Evolutionary conservation across 2,329 filamentous ascomycete genomes (phyloP).

Genomic region (Venturia nashicola): DNA sequence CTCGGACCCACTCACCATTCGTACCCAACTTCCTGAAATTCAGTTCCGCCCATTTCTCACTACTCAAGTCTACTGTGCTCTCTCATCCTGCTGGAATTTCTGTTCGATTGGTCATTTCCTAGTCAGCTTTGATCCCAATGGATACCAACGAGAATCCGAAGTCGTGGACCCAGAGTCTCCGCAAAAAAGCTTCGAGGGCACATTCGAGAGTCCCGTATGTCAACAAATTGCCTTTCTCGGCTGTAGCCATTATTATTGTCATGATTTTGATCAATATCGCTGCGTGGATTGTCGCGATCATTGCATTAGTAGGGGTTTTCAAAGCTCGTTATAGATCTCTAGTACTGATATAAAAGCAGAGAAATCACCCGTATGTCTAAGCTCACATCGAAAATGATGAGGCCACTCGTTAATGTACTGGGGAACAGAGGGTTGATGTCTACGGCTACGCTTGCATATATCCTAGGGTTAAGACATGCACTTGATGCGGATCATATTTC

Average conservation of each 20-base stretch:
- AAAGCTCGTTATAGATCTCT: neutral
- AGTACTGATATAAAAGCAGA: neutral
- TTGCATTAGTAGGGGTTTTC: constrained; percentile 36
- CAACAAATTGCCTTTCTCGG: constrained; percentile 42
- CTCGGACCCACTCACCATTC: neutral
- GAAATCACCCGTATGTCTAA: neutral
- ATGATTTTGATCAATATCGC: constrained; percentile 42
- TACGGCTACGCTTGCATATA: constrained; percentile 75
- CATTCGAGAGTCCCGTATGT: constrained; percentile 35
- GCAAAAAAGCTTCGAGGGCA: constrained; percentile 7
- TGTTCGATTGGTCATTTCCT: neutral
- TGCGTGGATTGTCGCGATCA: constrained; percentile 45
- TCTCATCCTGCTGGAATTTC: too few species aligned
- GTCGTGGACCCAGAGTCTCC: neutral
- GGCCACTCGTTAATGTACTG: neutral
- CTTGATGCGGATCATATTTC: constrained; percentile 91
- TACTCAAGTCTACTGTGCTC: neutral
- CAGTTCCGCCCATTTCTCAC: neutral
- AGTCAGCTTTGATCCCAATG: neutral
- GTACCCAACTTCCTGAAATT: constrained; percentile 8
- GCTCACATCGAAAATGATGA: neutral
- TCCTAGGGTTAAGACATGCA: constrained; percentile 83
- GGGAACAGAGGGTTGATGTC: constrained; percentile 50
- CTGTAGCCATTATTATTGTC: constrained; percentile 43
- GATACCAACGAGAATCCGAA: neutral